These are phyloP conservation scores for Talaromyces proteolyticus DNA, from an alignment of 495 filamentous ascomycete species.

Conservation along the genomic window DNA sequence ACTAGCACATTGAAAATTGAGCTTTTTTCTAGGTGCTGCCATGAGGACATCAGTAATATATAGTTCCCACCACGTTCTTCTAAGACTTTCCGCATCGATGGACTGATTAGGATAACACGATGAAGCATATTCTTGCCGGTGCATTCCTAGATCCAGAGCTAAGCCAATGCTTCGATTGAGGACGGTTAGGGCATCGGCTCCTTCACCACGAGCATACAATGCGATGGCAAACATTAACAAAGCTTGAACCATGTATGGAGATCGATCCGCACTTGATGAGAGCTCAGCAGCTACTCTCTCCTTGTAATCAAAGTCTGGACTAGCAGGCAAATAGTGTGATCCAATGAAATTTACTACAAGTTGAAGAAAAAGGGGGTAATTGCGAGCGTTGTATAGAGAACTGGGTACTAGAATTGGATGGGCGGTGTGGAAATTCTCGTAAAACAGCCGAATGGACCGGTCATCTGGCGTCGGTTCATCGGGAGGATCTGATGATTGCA, in stretches of 20 bases:
- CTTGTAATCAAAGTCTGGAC: constrained; percentile 15
- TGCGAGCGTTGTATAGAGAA: constrained; percentile 22
- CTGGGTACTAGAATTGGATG: constrained; percentile 33
- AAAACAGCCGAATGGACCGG: constrained; percentile 27
- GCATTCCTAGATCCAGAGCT: constrained; percentile 6
- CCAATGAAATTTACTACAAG: constrained; percentile 32
- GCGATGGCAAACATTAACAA: neutral
- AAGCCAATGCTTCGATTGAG: constrained; percentile 2
- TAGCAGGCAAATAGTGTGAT: constrained; percentile 25
- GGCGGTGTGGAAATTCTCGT: constrained; percentile 35
- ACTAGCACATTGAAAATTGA: neutral
- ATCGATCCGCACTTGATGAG: constrained; percentile 18
- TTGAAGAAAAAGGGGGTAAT: constrained; percentile 31
- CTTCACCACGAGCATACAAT: neutral
- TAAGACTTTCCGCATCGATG: constrained; percentile 4
- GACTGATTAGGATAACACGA: neutral
- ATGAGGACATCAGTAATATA: constrained; percentile 3
- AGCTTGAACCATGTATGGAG: constrained; percentile 4
- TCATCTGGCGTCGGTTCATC: constrained; percentile 13
- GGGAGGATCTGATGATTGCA: neutral
- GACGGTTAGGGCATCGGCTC: neutral
- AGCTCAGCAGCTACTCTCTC: constrained; percentile 19
- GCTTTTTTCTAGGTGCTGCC: neutral
- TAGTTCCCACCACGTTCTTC: constrained; percentile 9
- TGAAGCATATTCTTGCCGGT: neutral